These are phyloP conservation scores for Trichomonas vaginalis DNA, from an alignment of 208 protist species.

Conservation along the genomic window DNA sequence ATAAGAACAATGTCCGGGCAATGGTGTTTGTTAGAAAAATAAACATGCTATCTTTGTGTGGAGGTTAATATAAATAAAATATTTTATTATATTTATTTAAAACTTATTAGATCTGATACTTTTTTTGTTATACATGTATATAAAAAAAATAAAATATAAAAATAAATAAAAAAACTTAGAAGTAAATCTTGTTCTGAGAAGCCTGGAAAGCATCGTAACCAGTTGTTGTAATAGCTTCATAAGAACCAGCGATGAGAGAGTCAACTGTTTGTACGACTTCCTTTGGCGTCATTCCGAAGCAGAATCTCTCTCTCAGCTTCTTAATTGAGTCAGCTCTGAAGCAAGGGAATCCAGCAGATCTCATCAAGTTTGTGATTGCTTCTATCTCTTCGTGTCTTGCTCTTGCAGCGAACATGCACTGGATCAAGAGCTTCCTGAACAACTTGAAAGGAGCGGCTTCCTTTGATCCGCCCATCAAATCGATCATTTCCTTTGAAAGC, in stretches of 20 bases:
- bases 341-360: slow-evolving; percentile 19
- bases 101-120: too few species aligned
- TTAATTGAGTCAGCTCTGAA: slow-evolving; percentile 30
- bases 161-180: neutral
- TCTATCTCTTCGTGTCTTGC: slow-evolving; percentile 28
- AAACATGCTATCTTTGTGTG: too few species aligned
- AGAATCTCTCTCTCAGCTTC: slow-evolving; percentile 26
- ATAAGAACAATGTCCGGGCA: too few species aligned
- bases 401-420: slow-evolving; percentile 23
- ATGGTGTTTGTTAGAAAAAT: too few species aligned
- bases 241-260: neutral
- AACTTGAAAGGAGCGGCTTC: slow-evolving; percentile 19
- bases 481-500: slow-evolving; percentile 41
- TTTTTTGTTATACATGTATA: too few species aligned
- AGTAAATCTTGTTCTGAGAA: neutral
- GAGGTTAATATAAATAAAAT: too few species aligned
- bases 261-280: neutral
- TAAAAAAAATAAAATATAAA: neutral
- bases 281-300: slow-evolving; percentile 20
- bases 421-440: slow-evolving; percentile 27
- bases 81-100: too few species aligned
- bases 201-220: neutral
- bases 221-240: neutral
- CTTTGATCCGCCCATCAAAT: slow-evolving; percentile 29
- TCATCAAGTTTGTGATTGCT: slow-evolving; percentile 29